Conservation (phyloP, 805 yeast genomes). For the Cyberlindnera japonica region DNA sequence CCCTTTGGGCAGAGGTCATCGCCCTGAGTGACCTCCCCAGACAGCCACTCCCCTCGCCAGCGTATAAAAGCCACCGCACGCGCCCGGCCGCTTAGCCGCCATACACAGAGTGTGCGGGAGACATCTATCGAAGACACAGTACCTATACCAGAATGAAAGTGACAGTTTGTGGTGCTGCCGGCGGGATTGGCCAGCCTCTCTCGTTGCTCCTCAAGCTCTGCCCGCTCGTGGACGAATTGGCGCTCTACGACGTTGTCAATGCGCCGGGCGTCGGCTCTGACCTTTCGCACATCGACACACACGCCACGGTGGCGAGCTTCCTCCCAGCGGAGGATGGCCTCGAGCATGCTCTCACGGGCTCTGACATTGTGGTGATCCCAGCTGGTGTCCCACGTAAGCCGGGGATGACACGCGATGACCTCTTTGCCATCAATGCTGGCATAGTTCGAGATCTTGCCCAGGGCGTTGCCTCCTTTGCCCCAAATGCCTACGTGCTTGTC, state of each 20-base stretch:
- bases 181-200: slow-evolving; percentile 78
- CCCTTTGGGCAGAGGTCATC: slow-evolving; percentile 1
- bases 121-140: too few species aligned
- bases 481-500: slow-evolving; percentile 61
- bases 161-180: slow-evolving; percentile 79
- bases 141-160: slow-evolving; percentile 55
- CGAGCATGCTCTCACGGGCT: slow-evolving; percentile 63
- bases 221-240: slow-evolving; percentile 65
- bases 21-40: not conserved
- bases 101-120: too few species aligned
- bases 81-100: too few species aligned
- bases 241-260: slow-evolving; percentile 69
- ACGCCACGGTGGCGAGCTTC: slow-evolving; percentile 60
- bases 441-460: slow-evolving; percentile 75
- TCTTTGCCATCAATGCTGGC: slow-evolving; percentile 79
- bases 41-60: not conserved
- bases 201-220: slow-evolving; percentile 65
- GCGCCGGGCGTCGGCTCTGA: slow-evolving; percentile 83
- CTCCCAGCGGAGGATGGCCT: slow-evolving; percentile 66
- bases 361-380: slow-evolving; percentile 85
- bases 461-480: slow-evolving; percentile 62
- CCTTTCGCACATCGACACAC: slow-evolving; percentile 74
- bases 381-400: slow-evolving; percentile 91
- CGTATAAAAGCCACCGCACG: not conserved
- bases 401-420: slow-evolving; percentile 85